These are phyloP conservation scores for Candida vartiovaarae DNA, from an alignment of 805 yeast species.

Conservation along the genomic window DNA sequence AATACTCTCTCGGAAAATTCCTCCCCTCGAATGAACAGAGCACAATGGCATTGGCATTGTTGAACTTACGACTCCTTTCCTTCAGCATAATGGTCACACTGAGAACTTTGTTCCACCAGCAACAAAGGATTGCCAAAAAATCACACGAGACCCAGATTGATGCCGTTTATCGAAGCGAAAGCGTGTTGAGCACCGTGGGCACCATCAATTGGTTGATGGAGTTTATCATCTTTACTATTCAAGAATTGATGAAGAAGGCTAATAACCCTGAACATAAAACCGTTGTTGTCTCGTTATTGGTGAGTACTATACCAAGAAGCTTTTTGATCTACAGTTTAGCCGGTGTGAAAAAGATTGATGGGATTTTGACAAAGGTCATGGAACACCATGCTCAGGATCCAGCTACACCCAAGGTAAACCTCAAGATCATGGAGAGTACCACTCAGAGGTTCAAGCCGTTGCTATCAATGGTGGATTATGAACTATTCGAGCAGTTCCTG, in stretches of 20 bases:
- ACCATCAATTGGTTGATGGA: slow-evolving; percentile 83
- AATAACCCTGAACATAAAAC: slow-evolving; percentile 23
- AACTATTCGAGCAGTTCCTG: slow-evolving; percentile 52
- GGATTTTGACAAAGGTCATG: slow-evolving; percentile 17
- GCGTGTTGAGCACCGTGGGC: slow-evolving; percentile 62
- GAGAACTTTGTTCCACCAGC: slow-evolving; percentile 57
- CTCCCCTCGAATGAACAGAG: slow-evolving; percentile 13
- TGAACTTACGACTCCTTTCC: slow-evolving; percentile 64
- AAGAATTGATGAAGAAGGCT: slow-evolving; percentile 54
- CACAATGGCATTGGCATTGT: slow-evolving; percentile 40
- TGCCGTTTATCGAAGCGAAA: slow-evolving; percentile 53
- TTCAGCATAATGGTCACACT: slow-evolving; percentile 61
- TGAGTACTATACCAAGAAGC: slow-evolving; percentile 65
- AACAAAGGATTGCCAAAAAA: slow-evolving; percentile 49
- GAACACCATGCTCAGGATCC: slow-evolving; percentile 11
- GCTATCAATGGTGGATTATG: slow-evolving; percentile 32
- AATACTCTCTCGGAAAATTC: slow-evolving; percentile 54
- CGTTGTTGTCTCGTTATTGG: slow-evolving; percentile 49
- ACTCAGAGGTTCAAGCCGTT: slow-evolving; percentile 30
- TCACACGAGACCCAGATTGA: slow-evolving; percentile 36
- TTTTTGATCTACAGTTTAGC: slow-evolving; percentile 59
- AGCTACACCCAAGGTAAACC: slow-evolving; percentile 32
- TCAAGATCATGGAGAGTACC: slow-evolving; percentile 50
- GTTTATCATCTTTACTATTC: slow-evolving; percentile 61
- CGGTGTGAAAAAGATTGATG: slow-evolving; percentile 51